A percentile compares a stretch with the other conserved stretches of the same genome.
Conservation (phyloP, 2,329 filamentous ascomycete genomes). For the Aureobasidium uvarum region DNA sequence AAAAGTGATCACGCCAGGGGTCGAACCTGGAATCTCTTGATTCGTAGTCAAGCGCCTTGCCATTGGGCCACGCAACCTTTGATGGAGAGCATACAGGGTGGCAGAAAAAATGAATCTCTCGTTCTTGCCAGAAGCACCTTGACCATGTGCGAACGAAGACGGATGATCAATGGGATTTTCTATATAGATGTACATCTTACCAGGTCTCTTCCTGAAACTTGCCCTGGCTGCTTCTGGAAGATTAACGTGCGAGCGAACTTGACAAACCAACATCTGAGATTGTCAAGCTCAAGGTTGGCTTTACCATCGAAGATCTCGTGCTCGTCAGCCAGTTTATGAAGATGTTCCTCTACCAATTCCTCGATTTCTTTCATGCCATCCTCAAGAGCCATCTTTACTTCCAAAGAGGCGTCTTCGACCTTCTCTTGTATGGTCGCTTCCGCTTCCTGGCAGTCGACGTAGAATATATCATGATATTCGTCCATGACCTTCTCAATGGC, state of each 20-base stretch:
- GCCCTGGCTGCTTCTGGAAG: background rate
- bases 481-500: slow-evolving; percentile 13
- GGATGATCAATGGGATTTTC: background rate
- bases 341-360: slow-evolving; percentile 2
- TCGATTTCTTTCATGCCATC: slow-evolving; percentile 3
- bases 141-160: too few relatives aligned
- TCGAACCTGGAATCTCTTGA: slow-evolving; percentile 30
- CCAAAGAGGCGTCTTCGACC: slow-evolving; percentile 12
- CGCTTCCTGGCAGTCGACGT: background rate
- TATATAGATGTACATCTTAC: slow-evolving; percentile 12
- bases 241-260: slow-evolving; percentile 9
- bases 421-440: slow-evolving; percentile 8
- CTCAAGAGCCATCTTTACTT: slow-evolving; percentile 10
- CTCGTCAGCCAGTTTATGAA: background rate
- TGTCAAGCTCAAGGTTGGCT: slow-evolving; percentile 3
- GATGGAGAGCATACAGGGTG: background rate
- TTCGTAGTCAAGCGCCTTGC: slow-evolving; percentile 59
- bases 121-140: too few relatives aligned
- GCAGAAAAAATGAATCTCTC: background rate
- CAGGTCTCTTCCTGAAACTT: background rate
- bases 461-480: slow-evolving; percentile 4
- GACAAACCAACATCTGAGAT: slow-evolving; percentile 9
- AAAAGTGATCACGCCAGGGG: slow-evolving; percentile 27
- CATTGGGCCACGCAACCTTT: slow-evolving; percentile 51
- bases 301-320: slow-evolving; percentile 5